Percentiles rank a stretch among this genome's conserved stretches.
phyloP scores from a whole-genome alignment of 2,329 filamentous ascomycete genomes.

The Graphiopsis chlorocephala region DNA sequence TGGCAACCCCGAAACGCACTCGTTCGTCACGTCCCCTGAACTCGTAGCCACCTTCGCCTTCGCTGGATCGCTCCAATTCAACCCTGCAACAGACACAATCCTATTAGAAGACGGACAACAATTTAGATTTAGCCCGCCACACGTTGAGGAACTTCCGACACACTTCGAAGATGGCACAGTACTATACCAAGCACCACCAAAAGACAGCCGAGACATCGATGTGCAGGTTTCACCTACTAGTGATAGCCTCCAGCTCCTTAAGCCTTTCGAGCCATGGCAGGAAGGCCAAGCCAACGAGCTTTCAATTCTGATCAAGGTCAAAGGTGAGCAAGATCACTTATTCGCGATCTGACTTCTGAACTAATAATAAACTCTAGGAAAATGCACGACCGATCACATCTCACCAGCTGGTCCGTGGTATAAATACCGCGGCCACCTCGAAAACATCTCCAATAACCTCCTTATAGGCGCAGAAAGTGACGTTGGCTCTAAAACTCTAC shows the following conservation, averaged over 20 bases:
- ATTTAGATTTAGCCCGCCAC: slow-evolving; percentile 79
- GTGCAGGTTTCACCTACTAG: slow-evolving; percentile 85
- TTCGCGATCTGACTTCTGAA: background rate
- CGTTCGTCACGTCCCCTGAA: slow-evolving; percentile 88
- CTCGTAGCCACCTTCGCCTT: slow-evolving; percentile 82
- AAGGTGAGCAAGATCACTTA: slow-evolving; percentile 78
- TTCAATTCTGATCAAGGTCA: slow-evolving; percentile 91
- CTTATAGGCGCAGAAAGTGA: slow-evolving; percentile 72
- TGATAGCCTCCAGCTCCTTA: slow-evolving; percentile 89
- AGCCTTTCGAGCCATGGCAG: slow-evolving; percentile 84
- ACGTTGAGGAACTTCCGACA: slow-evolving; percentile 74
- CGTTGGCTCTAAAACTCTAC: slow-evolving; percentile 89
- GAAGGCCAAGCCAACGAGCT: slow-evolving; percentile 82
- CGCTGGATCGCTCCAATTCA: slow-evolving; percentile 84
- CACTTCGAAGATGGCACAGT: slow-evolving; percentile 84
- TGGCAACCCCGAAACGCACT: slow-evolving; percentile 90
- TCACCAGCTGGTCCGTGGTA: slow-evolving; percentile 85
- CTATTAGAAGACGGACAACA: slow-evolving; percentile 96
- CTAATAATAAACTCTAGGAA: background rate
- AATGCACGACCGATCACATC: slow-evolving; percentile 46
- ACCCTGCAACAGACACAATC: slow-evolving; percentile 85
- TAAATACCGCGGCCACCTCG: slow-evolving; percentile 96
- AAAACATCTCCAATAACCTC: slow-evolving; percentile 99
- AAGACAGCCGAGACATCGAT: slow-evolving; percentile 66
- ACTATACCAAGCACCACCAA: slow-evolving; percentile 92